Evolutionary conservation across 208 protist genomes (phyloP).

Genomic region (Leptomonas seymouri): DNA sequence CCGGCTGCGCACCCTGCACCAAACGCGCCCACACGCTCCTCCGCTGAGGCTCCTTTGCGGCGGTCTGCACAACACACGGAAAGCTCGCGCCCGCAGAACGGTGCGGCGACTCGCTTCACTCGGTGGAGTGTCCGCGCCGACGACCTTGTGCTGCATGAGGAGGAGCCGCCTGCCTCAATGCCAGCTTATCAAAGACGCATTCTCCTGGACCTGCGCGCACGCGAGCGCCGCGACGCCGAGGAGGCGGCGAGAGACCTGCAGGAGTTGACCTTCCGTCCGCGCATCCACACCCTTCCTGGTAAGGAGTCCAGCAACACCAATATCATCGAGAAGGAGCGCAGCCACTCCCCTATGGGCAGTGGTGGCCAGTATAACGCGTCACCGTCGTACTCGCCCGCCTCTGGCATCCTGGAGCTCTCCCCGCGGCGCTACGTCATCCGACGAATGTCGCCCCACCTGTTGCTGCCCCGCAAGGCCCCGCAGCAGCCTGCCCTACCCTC

Average conservation of each 20-base stretch:
- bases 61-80: not conserved
- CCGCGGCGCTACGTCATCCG: conserved; percentile 25
- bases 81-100: not conserved
- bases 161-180: conserved; percentile 34
- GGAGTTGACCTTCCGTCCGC: conserved; percentile 61
- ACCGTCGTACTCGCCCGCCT: conserved; percentile 13
- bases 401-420: conserved; percentile 12
- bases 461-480: conserved; percentile 19
- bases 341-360: conserved; percentile 18
- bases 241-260: conserved; percentile 48
- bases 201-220: conserved; percentile 61
- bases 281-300: conserved; percentile 29
- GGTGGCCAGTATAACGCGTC: not conserved
- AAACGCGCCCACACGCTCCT: not conserved
- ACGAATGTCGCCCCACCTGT: conserved; percentile 22
- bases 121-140: conserved; percentile 5
- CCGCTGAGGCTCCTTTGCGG: not conserved
- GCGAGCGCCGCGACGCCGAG: conserved; percentile 53
- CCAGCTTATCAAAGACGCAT: conserved; percentile 70
- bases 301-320: conserved; percentile 3
- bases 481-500: conserved; percentile 17
- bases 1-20: not conserved
- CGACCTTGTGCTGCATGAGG: conserved; percentile 17
- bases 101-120: not conserved
- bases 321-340: conserved; percentile 22